Evolutionary conservation across 352 stramenopile genomes (phyloP).

Genomic region (Globisporangium cederbergense): DNA sequence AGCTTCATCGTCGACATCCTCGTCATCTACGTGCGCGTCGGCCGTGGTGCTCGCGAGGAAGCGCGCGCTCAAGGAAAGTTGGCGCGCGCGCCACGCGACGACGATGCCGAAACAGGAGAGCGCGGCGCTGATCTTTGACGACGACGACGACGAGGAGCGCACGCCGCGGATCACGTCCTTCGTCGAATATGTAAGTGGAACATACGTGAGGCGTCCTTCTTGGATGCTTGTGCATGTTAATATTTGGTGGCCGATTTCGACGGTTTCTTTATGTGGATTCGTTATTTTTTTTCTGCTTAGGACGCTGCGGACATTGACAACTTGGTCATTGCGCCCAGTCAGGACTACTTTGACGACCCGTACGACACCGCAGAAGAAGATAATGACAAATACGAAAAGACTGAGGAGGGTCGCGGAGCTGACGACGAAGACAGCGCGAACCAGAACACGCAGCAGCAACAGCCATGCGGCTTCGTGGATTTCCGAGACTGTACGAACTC

Average conservation of each 20-base stretch:
- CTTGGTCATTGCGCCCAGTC: constrained; percentile 14
- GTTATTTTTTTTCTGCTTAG: constrained; percentile 5
- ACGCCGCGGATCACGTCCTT: constrained; percentile 16
- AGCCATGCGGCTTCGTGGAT: constrained; percentile 20
- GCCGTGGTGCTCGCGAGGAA: constrained; percentile 14
- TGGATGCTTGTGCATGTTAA: neutral
- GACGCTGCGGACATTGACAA: constrained; percentile 19
- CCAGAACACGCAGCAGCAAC: constrained; percentile 5
- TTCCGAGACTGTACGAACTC: constrained; percentile 17
- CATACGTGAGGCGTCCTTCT: neutral
- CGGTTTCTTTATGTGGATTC: neutral
- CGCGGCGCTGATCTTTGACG: neutral
- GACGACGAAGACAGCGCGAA: neutral
- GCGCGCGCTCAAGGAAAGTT: constrained; percentile 13
- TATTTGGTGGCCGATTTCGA: neutral
- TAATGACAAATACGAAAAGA: neutral
- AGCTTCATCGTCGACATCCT: constrained; percentile 10
- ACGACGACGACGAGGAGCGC: constrained; percentile 10
- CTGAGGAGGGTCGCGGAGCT: neutral
- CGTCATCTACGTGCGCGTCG: constrained; percentile 12
- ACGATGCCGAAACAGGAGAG: neutral
- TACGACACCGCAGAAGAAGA: constrained; percentile 6
- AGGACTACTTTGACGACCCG: constrained; percentile 19
- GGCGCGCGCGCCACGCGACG: neutral
- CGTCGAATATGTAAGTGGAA: constrained; percentile 18